These are phyloP conservation scores for Cydonia oblonga DNA, from an alignment of 331 rosid genomes.

Conservation along the genomic window DNA sequence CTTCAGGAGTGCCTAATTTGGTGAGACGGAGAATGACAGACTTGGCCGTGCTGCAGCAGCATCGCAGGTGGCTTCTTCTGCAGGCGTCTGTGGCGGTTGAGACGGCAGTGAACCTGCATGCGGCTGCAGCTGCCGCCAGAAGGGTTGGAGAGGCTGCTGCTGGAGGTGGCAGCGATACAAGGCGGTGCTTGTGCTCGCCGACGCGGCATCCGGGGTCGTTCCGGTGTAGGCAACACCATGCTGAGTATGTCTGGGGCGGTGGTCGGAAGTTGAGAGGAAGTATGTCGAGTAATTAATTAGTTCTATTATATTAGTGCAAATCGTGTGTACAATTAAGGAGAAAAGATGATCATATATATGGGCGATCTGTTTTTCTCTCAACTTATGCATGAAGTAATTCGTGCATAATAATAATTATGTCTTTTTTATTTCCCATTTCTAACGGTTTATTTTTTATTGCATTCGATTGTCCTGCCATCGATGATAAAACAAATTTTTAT, in stretches of 20 bases:
- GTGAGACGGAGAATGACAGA: slow-evolving; percentile 20
- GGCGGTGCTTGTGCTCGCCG: slow-evolving; percentile 66
- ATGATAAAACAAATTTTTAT: neutral
- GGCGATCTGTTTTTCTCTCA: too few relatives aligned
- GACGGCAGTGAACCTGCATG: slow-evolving; percentile 7
- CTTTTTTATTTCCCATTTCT: neutral
- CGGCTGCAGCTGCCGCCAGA: neutral
- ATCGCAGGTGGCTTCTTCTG: slow-evolving; percentile 24
- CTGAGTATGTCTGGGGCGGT: slow-evolving; percentile 55
- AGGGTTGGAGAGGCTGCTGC: slow-evolving; percentile 10
- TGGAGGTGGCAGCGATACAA: neutral
- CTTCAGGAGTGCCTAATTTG: slow-evolving; percentile 13
- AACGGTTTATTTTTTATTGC: neutral
- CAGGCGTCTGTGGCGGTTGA: slow-evolving; percentile 2
- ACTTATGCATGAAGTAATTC: neutral
- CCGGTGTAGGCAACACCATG: slow-evolving; percentile 68
- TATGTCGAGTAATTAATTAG: neutral
- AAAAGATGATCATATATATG: too few relatives aligned
- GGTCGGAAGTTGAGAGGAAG: slow-evolving; percentile 13
- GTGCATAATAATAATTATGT: neutral
- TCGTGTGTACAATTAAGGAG: too few relatives aligned
- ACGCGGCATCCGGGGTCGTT: slow-evolving; percentile 76
- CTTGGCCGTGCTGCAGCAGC: slow-evolving; percentile 8
- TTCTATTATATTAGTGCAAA: too few relatives aligned
- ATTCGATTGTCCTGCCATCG: neutral